Conservation (phyloP, 2,329 filamentous ascomycete species). For the Sordariomycetes sp. region DNA sequence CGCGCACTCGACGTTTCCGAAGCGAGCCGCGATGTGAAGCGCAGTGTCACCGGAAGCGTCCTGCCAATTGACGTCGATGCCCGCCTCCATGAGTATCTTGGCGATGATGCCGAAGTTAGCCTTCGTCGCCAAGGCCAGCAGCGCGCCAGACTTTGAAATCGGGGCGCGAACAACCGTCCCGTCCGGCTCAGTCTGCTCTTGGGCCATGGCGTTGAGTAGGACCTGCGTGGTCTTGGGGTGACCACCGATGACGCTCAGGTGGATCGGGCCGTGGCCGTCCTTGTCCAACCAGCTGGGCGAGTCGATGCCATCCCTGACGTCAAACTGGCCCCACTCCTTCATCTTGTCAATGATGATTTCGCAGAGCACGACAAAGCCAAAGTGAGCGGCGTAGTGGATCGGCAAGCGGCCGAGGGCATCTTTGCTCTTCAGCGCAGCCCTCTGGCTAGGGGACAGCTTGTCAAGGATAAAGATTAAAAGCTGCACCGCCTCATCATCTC, state of each 20-base stretch:
- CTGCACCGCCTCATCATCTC: conserved; percentile 64
- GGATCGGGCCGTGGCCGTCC: conserved; percentile 81
- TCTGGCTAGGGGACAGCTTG: conserved; percentile 53
- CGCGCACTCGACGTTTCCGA: conserved; percentile 72
- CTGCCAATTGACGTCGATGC: conserved; percentile 86
- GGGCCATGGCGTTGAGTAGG: conserved; percentile 34
- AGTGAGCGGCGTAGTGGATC: conserved; percentile 88
- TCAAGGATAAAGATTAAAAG: conserved; percentile 53
- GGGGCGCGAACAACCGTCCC: conserved; percentile 29
- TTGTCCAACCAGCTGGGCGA: conserved; percentile 80
- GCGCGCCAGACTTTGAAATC: conserved; percentile 74
- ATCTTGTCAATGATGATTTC: conserved; percentile 78
- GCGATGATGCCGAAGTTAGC: conserved; percentile 79
- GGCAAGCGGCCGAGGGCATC: conserved; percentile 77
- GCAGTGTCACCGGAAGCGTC: conserved; percentile 85
- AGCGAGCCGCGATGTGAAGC: conserved; percentile 80
- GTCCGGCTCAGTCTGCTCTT: neutral
- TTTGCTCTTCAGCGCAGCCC: conserved; percentile 48
- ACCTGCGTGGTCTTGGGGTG: conserved; percentile 76
- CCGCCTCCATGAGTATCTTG: conserved; percentile 74
- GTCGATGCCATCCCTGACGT: conserved; percentile 77
- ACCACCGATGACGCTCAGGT: conserved; percentile 83
- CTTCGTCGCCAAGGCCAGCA: conserved; percentile 76
- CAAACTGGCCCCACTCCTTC: conserved; percentile 79
- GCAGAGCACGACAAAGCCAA: conserved; percentile 85